Conservation (phyloP, 2,329 filamentous ascomycete species). For the Pyrenochaeta sp. region DNA sequence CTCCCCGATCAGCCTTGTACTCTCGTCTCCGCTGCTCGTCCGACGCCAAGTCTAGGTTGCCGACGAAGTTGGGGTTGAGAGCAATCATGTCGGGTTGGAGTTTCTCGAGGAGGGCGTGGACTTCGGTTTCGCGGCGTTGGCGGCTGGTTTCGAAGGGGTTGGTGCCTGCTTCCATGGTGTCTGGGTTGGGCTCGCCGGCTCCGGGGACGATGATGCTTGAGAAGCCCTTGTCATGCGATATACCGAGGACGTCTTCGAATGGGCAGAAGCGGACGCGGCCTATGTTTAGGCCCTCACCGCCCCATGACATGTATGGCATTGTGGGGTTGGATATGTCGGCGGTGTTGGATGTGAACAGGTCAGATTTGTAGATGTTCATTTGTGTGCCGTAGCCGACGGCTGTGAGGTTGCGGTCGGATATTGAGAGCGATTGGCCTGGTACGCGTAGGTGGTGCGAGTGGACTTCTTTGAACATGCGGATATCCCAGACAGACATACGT, state of each 20-base stretch:
- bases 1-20: conserved; percentile 73
- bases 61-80: conserved; percentile 89
- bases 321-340: conserved; percentile 78
- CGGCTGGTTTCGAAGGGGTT: conserved; percentile 96
- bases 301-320: conserved; percentile 92
- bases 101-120: conserved; percentile 91
- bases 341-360: conserved; percentile 78
- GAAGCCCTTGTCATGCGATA: conserved; percentile 86
- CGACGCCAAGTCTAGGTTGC: conserved; percentile 82
- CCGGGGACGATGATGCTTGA: conserved; percentile 90
- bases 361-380: conserved; percentile 83
- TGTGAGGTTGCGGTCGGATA: conserved; percentile 87
- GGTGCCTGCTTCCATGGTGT: conserved; percentile 77
- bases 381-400: conserved; percentile 92
- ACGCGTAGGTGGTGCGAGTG: conserved; percentile 86
- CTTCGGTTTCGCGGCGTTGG: conserved; percentile 91
- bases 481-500: conserved; percentile 95
- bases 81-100: conserved; percentile 97
- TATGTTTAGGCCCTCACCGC: conserved; percentile 81
- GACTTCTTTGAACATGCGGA: conserved; percentile 92
- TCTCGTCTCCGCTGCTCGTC: conserved; percentile 80
- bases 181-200: conserved; percentile 96
- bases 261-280: conserved; percentile 92
- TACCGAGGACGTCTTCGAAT: conserved; percentile 89
- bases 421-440: conserved; percentile 82